Conservation (phyloP, 345 rosid genomes). For the Ricinus communis region DNA sequence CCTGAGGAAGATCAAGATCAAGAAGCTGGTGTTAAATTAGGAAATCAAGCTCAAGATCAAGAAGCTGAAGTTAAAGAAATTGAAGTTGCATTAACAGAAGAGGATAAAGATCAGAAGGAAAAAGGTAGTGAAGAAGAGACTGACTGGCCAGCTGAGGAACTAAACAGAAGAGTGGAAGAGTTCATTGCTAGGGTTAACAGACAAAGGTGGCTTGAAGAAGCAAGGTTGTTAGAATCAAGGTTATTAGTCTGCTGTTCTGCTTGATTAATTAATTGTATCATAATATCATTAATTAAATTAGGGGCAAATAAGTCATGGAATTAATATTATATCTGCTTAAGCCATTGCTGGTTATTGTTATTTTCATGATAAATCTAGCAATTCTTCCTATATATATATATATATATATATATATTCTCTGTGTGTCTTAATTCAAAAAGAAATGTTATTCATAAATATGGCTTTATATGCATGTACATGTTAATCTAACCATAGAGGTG, state of each 20-base stretch:
- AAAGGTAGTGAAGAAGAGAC: slow-evolving; percentile 33
- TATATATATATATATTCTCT: no score
- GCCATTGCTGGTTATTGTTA: no score
- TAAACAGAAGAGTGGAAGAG: slow-evolving; percentile 55
- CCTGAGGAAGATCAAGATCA: not conserved
- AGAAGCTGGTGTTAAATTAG: no score
- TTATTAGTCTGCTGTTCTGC: slow-evolving; percentile 12
- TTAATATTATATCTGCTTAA: no score
- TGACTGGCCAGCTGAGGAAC: slow-evolving; percentile 43
- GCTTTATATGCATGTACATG: no score
- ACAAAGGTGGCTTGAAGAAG: slow-evolving; percentile 64
- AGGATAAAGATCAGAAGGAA: no score
- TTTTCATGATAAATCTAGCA: no score
- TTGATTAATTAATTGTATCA: not conserved
- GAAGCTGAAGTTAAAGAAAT: slow-evolving; percentile 5
- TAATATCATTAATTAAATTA: not conserved
- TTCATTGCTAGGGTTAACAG: slow-evolving; percentile 66
- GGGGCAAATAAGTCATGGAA: no score
- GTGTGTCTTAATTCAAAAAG: no score
- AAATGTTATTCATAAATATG: no score
- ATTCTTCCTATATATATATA: no score
- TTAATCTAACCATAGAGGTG: no score
- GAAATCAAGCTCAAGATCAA: slow-evolving; percentile 1
- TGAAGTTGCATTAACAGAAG: slow-evolving; percentile 1
- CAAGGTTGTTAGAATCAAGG: slow-evolving; percentile 12